Evolutionary conservation across 2,329 filamentous ascomycete genomes (phyloP), one percentile per base, ranked within the genome.

Genomic region (Colletotrichum higginsianum): DNA sequence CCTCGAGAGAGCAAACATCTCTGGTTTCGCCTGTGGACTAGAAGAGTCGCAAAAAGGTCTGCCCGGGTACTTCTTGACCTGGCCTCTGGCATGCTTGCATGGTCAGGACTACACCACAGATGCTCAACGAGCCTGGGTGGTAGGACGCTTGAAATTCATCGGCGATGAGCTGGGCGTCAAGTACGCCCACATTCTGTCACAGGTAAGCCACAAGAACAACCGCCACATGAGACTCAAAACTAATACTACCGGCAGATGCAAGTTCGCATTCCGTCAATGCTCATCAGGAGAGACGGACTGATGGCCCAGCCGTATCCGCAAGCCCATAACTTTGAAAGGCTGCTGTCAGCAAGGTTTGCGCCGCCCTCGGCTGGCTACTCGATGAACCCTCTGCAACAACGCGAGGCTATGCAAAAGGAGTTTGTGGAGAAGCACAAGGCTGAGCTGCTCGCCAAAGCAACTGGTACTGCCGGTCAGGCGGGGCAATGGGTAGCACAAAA

Each of bases 191-290:
- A 86, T 89, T 55, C 76, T 91, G 46, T 81, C 83, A 21, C 82
- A 87, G 80, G 89, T 90, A 84, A 78, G 84, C 26, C 50, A 46
- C 68, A 50, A 26, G 26, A 52, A 61, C 50, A 30, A 67, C 56
- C 50, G 21, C 55, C 12, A 21, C n/a, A 12, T 38, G 5, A 38
- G 9, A 35, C 21, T 53, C 42, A 23, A 60, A n/a, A 50, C 68
- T 71, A 47, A 66, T 50, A 71, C 7, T 16, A 18, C 38, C 26
- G 4, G 21, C 61, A 90, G 88, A 83, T 90, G 63, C 84, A 88
- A 76, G 79, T 91, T 63, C 87, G 89, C 30, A 83, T 90, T 21
- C 89, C 90, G 2, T 90, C 88, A 0, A 91, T 91, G 89, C 83
- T 90, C 72, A 90, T 91, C 77, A 85, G 83, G 38, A 81, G 85